Percentiles rank a stretch among this genome's conserved stretches.
phyloP scores from a whole-genome alignment of 441 rosid genomes.

The Omphalea diandra region DNA sequence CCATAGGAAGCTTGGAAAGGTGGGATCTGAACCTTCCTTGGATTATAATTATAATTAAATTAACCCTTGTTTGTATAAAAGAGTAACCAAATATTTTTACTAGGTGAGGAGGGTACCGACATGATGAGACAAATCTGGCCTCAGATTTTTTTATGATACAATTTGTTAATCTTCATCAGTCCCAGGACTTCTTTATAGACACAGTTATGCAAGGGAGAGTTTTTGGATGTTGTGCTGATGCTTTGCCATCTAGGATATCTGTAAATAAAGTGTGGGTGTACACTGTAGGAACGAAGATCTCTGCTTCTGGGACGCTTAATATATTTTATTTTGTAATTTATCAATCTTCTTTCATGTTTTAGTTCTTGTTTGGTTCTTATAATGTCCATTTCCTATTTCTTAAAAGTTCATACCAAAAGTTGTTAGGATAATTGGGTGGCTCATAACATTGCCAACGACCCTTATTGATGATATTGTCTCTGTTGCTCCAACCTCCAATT shows the following conservation, averaged over 20 bases:
- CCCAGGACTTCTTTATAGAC: not conserved
- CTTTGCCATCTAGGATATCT: not conserved
- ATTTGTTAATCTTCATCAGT: not conserved
- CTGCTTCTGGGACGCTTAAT: not conserved
- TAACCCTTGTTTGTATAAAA: conserved; percentile 6
- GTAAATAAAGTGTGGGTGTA: too few relatives aligned
- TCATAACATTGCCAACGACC: too few relatives aligned
- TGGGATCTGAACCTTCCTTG: conserved; percentile 23
- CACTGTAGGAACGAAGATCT: too few relatives aligned
- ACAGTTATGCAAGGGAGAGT: not conserved
- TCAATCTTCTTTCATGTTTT: too few relatives aligned
- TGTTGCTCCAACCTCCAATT: too few relatives aligned
- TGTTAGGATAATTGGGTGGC: too few relatives aligned
- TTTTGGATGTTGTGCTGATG: not conserved
- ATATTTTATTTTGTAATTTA: not conserved
- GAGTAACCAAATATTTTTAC: conserved; percentile 4
- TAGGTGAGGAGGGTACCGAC: conserved; percentile 36
- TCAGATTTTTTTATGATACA: not conserved
- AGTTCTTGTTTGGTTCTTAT: too few relatives aligned
- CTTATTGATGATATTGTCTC: too few relatives aligned
- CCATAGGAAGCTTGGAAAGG: conserved; percentile 51
- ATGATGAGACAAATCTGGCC: conserved; percentile 12
- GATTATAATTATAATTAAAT: conserved; percentile 15
- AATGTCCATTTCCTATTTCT: too few relatives aligned
- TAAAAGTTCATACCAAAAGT: too few relatives aligned